phyloP scores from a whole-genome alignment of 768 basidiomycete species.

The Podaxis sp. region DNA sequence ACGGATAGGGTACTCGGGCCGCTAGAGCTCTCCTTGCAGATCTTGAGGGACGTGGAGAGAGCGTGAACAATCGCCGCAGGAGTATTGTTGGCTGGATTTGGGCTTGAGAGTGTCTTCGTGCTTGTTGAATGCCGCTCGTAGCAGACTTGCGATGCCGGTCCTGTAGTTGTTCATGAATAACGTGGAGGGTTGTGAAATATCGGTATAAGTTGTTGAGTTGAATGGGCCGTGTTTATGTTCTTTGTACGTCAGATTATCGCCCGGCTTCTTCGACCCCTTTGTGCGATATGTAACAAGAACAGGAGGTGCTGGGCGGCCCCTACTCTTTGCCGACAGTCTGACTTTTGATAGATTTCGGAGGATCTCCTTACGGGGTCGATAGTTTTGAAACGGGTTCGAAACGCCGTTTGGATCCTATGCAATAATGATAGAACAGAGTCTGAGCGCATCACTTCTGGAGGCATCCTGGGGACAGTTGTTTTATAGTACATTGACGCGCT shows the following conservation, averaged over 20 bases:
- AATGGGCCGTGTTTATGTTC: not conserved
- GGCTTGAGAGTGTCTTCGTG: constrained; percentile 22
- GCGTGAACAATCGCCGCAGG: constrained; percentile 25
- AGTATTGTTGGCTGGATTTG: constrained; percentile 29
- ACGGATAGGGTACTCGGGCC: constrained; percentile 37
- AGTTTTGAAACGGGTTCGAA: not conserved
- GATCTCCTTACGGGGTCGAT: not conserved
- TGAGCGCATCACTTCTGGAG: not conserved
- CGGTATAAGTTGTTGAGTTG: not conserved
- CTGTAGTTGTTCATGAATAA: constrained; percentile 1
- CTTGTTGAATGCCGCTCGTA: not conserved
- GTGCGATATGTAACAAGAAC: not conserved
- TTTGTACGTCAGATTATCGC: not conserved
- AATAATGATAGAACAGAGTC: not conserved
- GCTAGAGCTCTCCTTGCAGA: constrained; percentile 35
- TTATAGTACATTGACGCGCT: not conserved
- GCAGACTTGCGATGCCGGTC: not conserved
- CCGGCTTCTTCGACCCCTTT: not conserved
- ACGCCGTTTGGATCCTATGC: too few species aligned
- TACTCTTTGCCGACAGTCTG: not conserved
- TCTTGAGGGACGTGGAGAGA: constrained; percentile 26
- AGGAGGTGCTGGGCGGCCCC: not conserved
- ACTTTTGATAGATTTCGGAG: not conserved
- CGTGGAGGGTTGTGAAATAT: not conserved
- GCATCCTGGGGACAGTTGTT: not conserved